phyloP scores from a whole-genome alignment of 305 asterid species.

The Solanum hybrid region DNA sequence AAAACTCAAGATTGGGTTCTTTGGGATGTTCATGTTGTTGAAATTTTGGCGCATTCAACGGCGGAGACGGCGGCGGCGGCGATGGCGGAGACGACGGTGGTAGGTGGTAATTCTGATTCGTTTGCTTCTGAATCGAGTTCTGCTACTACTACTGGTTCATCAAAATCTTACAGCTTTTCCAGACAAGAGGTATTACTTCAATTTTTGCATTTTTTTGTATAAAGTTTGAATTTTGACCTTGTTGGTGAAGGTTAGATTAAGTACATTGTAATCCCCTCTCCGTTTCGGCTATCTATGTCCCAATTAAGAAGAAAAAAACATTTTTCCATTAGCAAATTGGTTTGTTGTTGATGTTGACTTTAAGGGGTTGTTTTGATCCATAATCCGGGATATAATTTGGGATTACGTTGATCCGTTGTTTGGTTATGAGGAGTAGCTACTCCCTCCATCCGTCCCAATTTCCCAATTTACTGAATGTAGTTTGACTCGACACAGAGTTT shows the following conservation, averaged over 20 bases:
- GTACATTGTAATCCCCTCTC: background rate
- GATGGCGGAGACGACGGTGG: background rate
- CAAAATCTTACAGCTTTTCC: slow-evolving; percentile 1
- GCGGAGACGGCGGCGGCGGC: background rate
- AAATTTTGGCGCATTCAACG: slow-evolving; percentile 1
- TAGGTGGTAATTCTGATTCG: slow-evolving; percentile 4
- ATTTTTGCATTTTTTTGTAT: background rate
- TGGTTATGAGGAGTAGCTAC: background rate
- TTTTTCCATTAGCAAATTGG: background rate
- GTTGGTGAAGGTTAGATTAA: background rate
- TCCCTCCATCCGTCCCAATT: background rate
- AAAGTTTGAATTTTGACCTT: background rate
- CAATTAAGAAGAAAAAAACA: background rate
- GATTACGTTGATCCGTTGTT: background rate
- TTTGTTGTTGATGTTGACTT: background rate
- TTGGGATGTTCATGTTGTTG: slow-evolving; percentile 20
- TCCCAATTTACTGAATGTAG: background rate
- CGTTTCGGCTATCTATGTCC: background rate
- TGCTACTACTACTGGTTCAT: background rate
- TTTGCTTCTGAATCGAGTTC: slow-evolving; percentile 14
- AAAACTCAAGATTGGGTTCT: slow-evolving; percentile 19
- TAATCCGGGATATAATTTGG: background rate
- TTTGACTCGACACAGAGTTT: background rate
- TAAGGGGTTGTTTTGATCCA: background rate
- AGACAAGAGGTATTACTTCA: slow-evolving; percentile 9